These are phyloP conservation scores for Calocybe indica DNA, from an alignment of 768 basidiomycete species.

Conservation along the genomic window DNA sequence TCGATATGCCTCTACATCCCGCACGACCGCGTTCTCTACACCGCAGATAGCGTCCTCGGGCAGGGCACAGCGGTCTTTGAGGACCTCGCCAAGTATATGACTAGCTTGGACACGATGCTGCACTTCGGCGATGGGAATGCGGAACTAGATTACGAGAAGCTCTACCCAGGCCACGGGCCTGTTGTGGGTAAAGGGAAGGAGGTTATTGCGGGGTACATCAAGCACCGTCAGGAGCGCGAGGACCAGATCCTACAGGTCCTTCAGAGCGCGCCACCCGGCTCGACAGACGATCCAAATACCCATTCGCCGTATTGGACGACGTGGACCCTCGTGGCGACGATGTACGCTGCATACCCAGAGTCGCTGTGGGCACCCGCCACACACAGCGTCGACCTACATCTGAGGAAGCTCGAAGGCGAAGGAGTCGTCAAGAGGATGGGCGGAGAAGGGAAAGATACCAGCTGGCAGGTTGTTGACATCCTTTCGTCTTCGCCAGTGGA, in stretches of 20 bases:
- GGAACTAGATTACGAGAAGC: constrained; percentile 26
- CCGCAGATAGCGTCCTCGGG: constrained; percentile 87
- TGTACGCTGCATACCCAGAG: constrained; percentile 72
- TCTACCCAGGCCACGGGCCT: constrained; percentile 93
- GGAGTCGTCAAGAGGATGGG: constrained; percentile 43
- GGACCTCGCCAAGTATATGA: constrained; percentile 67
- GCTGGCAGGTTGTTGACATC: constrained; percentile 33
- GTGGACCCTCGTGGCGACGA: constrained; percentile 53
- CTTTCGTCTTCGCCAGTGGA: too few relatives aligned
- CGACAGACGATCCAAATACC: constrained; percentile 1
- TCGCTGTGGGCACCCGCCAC: constrained; percentile 69
- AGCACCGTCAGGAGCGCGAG: constrained; percentile 79
- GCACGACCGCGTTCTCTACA: constrained; percentile 74
- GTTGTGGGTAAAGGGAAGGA: constrained; percentile 58
- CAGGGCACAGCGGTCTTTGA: constrained; percentile 89
- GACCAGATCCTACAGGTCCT: constrained; percentile 61
- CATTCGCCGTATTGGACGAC: constrained; percentile 44
- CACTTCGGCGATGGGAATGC: constrained; percentile 25
- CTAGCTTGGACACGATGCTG: constrained; percentile 55
- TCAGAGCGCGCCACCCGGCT: constrained; percentile 23
- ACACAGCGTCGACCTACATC: constrained; percentile 61
- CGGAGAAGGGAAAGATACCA: constrained; percentile 45
- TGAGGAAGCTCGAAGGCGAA: constrained; percentile 67
- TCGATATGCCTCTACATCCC: constrained; percentile 71
- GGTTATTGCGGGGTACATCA: constrained; percentile 65